These are phyloP conservation scores for Gossypium herbaceum DNA, from an alignment of 345 rosid species.

Conservation along the genomic window DNA sequence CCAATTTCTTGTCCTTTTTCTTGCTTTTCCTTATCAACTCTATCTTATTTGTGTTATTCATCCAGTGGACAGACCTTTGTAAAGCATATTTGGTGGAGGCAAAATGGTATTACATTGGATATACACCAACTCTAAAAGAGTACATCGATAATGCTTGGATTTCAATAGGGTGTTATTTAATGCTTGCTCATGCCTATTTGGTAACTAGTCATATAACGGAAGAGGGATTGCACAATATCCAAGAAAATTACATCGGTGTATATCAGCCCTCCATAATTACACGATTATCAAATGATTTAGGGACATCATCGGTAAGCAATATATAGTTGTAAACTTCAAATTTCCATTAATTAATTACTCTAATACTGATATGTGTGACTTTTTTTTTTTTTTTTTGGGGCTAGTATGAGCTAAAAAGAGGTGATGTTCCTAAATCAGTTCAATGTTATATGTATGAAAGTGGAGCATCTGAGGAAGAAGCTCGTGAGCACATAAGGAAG, in stretches of 20 bases:
- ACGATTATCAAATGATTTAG: slow-evolving; percentile 36
- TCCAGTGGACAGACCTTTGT: background rate
- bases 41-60: background rate
- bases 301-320: slow-evolving; percentile 35
- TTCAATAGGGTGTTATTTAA: slow-evolving; percentile 23
- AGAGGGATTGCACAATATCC: slow-evolving; percentile 11
- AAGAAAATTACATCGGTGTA: slow-evolving; percentile 9
- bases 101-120: too few species aligned
- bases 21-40: background rate
- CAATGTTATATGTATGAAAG: too few species aligned
- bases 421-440: too few species aligned
- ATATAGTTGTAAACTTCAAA: too few species aligned
- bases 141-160: slow-evolving; percentile 31
- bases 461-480: too few species aligned
- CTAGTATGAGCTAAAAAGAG: too few species aligned
- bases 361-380: too few species aligned
- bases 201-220: slow-evolving; percentile 16
- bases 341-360: too few species aligned
- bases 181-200: slow-evolving; percentile 20
- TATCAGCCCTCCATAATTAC: slow-evolving; percentile 27
- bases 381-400: too few species aligned
- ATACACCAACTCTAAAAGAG: too few species aligned
- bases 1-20: slow-evolving; percentile 5
- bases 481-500: too few species aligned
- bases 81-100: too few species aligned